Evolutionary conservation across 805 yeast genomes (phyloP), one percentile per base, ranked within the genome.

Genomic region (Monosporozyma aquatica): DNA sequence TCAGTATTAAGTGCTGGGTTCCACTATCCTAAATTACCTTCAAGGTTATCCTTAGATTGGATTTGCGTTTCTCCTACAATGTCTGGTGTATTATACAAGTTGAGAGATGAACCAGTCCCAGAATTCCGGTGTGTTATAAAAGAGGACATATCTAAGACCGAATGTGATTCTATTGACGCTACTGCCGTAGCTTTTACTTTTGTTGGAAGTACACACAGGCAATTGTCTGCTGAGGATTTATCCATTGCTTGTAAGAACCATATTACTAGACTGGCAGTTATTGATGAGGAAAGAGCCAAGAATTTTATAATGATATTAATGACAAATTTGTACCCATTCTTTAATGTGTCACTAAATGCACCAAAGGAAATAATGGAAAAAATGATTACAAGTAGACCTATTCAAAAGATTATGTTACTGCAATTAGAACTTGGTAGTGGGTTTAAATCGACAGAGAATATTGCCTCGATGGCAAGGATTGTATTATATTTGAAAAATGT

Each of bases 341-440:
- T 61, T 39, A 62, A 62, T 37, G 56, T 62, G 6, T 48, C 59
- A 6, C 59, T 63, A 4, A 64, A 61, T 44, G 63, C 66, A 7
- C 58, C 62, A 13, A 56, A 55, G 38, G 67, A 62, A 33, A 48
- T 59, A 11, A 54, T 61, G 52, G 66, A 62, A 37, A 62, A 62
- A 39, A 55, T 61, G 51, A 52, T 61, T 10, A 54, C 61, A 20
- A 58, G 64, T 27, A 59, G 64, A 40, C 65, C 65, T 4, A 54
- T 62, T 24, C 67, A 61, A 44, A 61, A 58, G 38, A 49, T 62
- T 1, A 58, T 59, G 54, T 41, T 62, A 29, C 43, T 62, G 10
- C 66, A 61, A 38, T 44, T 62, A 21, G 67, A 62, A 44, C 47
- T 62, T 8, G 64, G 64, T 7, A 53, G 56, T 37, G 46, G 54